A percentile compares a stretch with the other conserved stretches of the same genome.
Conservation (phyloP, 2,329 filamentous ascomycete species). For the Xylariales sp. region DNA sequence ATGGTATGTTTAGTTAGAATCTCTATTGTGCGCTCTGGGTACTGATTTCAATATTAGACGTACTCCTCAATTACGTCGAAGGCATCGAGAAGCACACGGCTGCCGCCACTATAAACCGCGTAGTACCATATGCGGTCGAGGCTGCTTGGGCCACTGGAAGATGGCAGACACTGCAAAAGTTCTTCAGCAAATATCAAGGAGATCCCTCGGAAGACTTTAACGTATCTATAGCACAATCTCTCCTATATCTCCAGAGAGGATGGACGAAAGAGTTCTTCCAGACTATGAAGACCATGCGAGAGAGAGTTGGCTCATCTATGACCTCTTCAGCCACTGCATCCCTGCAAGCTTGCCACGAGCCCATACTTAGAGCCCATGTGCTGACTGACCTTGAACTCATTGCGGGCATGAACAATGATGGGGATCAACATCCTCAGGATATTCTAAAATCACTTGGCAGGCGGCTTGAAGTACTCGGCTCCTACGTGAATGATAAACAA, state of each 20-base stretch:
- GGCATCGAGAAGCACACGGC: slow-evolving; percentile 69
- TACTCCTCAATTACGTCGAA: slow-evolving; percentile 87
- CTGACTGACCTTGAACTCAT: slow-evolving; percentile 89
- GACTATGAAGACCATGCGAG: slow-evolving; percentile 73
- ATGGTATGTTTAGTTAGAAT: slow-evolving; percentile 68
- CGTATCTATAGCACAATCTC: slow-evolving; percentile 77
- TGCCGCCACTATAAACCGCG: slow-evolving; percentile 64
- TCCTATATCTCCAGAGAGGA: slow-evolving; percentile 68
- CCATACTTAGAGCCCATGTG: slow-evolving; percentile 87
- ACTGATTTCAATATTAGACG: slow-evolving; percentile 65
- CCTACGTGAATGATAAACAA: slow-evolving; percentile 92
- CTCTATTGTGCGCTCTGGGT: background rate
- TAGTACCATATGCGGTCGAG: slow-evolving; percentile 88
- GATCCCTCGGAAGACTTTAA: slow-evolving; percentile 77
- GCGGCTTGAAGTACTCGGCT: slow-evolving; percentile 88
- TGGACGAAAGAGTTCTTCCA: slow-evolving; percentile 64
- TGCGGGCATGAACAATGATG: slow-evolving; percentile 60
- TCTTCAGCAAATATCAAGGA: slow-evolving; percentile 67
- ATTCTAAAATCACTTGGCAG: slow-evolving; percentile 71
- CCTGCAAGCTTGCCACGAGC: slow-evolving; percentile 83
- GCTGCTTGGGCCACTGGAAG: slow-evolving; percentile 90
- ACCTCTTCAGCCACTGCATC: slow-evolving; percentile 83
- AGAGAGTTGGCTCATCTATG: slow-evolving; percentile 77
- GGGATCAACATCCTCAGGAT: slow-evolving; percentile 54
- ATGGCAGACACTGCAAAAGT: slow-evolving; percentile 79